Base-by-base conservation (phyloP, 2,329 filamentous ascomycete genomes). In the Exophiala oligosperma region DNA sequence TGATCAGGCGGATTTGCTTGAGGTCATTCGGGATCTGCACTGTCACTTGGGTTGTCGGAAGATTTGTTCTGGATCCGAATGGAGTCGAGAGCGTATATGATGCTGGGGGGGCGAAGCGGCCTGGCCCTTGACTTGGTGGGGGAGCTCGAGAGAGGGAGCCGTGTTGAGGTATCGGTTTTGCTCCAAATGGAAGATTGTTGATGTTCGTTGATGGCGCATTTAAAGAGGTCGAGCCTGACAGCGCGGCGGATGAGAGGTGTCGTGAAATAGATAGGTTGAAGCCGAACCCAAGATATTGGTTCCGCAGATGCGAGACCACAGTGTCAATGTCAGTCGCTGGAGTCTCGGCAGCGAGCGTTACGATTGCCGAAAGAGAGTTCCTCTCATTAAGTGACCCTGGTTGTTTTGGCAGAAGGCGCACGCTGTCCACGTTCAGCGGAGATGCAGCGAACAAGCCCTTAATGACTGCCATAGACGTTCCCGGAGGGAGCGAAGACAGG, bases 261-360 rank as follows among this genome's bases (percentile, higher is more conserved):
- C 91, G 82, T 60, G 92, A 90, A 46, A 96, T 81, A 5, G 84
- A 88, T 1, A 97, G 79, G 72, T 92, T 88, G 75, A 88, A 91
- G 4, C 92, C 92, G 70, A 85, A 91, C 14, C 92, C 92, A 14
- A 96, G 77, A 70, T 97, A 96, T 64, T 83, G 85, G 64, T 94
- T 92, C 69, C 95, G 90, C 32, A 96, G 76, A 2, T 83, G 76
- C 69, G 86, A 93, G 52, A 96, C 90, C 0, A 87, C 84, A 3
- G 84, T 81, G 68, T 97, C 92, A 54, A 97, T 92, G 56, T 95
- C 90, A 24, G 87, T 89, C 0, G 88, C 89, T 0, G 91, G 84
- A 0, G 91, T 94, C 64, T 94, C 90, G 57, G 89, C 86, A 1
- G 89, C 86, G 29, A 96, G 76, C 0, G 89, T 92, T 47, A 94